Evolutionary conservation across 805 yeast genomes (phyloP), one percentile per base, ranked within the genome.

Genomic region (Nakazawaea wyomingensis): DNA sequence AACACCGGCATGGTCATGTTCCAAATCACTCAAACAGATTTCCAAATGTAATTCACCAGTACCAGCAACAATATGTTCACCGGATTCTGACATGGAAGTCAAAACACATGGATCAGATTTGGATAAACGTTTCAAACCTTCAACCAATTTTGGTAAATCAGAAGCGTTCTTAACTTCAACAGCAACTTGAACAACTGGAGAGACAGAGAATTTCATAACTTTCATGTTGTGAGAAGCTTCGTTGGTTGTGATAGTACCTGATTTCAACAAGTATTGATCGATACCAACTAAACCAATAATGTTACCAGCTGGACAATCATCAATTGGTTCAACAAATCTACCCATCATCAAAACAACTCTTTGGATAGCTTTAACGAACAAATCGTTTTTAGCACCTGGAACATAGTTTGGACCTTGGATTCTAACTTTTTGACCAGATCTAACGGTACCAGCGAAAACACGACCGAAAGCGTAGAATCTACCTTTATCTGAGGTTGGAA

Each of bases 391-490:
- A 82, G 82, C 86, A 72, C 99, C 99, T 71, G 96, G 96, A 63
- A 80, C 80, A 78, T 89, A 91, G 96, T 91, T 91, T 71, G 98
- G 98, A 77, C 99, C 99, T 81, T 91, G 99, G 68, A 91, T 91
- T 80, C 99, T 87, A 67, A 91, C 96, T 87, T 91, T 91, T 82
- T 84, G 88, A 76, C 99, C 99, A 63, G 96, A 87, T 72, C 76
- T 86, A 66, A 93, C 97, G 65, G 98, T 91, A 89, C 99, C 99
- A 61, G 98, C 86, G 80, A 91, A 91, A 70, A 91, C 98, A 82
- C 99, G 93, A 76, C 99, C 99, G 79, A 91, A 93, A 68, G 99
- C 99, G 85, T 89, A 91, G 96, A 91, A 91, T 80, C 99, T 89
- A 83, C 99, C 99, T 82, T 91, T 93, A 76, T 91, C 99, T 61